phyloP scores from a whole-genome alignment of 2,329 filamentous ascomycete species.

The Trichoderma arundinaceum region DNA sequence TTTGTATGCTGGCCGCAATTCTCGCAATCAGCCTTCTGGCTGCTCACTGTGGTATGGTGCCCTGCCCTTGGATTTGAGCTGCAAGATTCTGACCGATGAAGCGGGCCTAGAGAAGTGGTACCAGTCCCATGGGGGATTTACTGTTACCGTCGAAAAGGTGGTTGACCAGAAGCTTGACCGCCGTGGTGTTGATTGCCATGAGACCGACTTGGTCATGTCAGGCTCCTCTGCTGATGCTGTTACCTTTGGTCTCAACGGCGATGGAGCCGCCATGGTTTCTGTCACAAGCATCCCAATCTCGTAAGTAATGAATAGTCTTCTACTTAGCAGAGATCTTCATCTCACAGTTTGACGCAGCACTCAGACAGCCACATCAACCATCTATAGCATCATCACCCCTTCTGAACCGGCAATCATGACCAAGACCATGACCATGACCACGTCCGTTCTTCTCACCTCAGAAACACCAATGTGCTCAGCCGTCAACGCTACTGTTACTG shows the following conservation, averaged over 20 bases:
- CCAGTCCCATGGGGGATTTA: not conserved
- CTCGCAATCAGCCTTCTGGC: slow-evolving; percentile 42
- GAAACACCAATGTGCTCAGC: slow-evolving; percentile 31
- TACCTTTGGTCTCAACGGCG: slow-evolving; percentile 28
- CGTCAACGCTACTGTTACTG: slow-evolving; percentile 37
- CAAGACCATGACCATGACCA: slow-evolving; percentile 36
- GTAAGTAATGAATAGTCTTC: slow-evolving; percentile 38
- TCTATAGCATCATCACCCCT: slow-evolving; percentile 41
- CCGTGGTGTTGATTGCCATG: slow-evolving; percentile 35
- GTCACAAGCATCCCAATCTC: slow-evolving; percentile 44
- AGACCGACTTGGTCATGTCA: slow-evolving; percentile 27
- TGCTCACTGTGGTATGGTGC: slow-evolving; percentile 38
- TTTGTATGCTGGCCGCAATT: slow-evolving; percentile 36
- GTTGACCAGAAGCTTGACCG: slow-evolving; percentile 36
- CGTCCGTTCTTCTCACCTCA: slow-evolving; percentile 28
- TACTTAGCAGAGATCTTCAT: not conserved
- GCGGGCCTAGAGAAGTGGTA: slow-evolving; percentile 21
- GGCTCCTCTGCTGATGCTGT: slow-evolving; percentile 32
- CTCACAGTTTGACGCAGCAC: slow-evolving; percentile 38
- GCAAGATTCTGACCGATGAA: not conserved
- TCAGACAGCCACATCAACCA: slow-evolving; percentile 43
- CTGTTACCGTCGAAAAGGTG: slow-evolving; percentile 7
- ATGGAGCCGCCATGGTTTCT: not conserved
- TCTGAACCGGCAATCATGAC: slow-evolving; percentile 32
- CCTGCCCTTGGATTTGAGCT: not conserved